Evolutionary conservation across 495 filamentous ascomycete genomes (phyloP).

Genomic region (Trichoderma reesei): DNA sequence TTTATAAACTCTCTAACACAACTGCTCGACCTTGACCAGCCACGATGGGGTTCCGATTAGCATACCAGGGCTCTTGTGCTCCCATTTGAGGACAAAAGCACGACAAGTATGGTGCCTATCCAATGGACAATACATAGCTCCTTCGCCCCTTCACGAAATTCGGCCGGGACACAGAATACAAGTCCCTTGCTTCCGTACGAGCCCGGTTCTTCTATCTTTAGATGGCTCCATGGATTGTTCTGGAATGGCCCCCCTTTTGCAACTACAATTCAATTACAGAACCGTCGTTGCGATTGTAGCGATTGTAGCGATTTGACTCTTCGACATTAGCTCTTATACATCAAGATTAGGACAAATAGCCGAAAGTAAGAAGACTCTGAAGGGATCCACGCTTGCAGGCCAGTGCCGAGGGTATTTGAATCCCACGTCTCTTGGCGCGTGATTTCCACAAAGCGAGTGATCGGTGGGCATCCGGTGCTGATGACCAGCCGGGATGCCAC

Average conservation of each 20-base stretch:
- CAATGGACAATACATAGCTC: too few species aligned
- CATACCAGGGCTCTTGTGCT: too few species aligned
- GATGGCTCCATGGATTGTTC: background rate
- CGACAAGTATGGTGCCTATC: too few species aligned
- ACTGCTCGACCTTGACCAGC: background rate
- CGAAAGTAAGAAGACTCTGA: background rate
- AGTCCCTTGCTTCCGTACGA: background rate
- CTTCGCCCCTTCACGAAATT: background rate
- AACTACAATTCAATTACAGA: background rate
- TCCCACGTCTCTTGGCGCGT: background rate
- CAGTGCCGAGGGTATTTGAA: background rate
- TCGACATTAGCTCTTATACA: background rate
- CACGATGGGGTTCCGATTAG: too few species aligned
- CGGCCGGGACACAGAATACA: background rate
- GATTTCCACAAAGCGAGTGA: background rate
- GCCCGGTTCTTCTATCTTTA: background rate
- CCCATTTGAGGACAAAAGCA: too few species aligned
- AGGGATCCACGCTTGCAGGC: background rate
- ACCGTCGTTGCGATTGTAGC: background rate
- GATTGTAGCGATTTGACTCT: background rate
- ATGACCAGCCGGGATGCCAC: background rate
- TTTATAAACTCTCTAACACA: constrained; percentile 45
- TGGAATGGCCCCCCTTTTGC: background rate
- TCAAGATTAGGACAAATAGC: background rate
- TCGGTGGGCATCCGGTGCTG: background rate